Evolutionary conservation across 176 grass and related monocot species (phyloP), one percentile per base, ranked within the genome.

Genomic region (Aegilops tauschii): DNA sequence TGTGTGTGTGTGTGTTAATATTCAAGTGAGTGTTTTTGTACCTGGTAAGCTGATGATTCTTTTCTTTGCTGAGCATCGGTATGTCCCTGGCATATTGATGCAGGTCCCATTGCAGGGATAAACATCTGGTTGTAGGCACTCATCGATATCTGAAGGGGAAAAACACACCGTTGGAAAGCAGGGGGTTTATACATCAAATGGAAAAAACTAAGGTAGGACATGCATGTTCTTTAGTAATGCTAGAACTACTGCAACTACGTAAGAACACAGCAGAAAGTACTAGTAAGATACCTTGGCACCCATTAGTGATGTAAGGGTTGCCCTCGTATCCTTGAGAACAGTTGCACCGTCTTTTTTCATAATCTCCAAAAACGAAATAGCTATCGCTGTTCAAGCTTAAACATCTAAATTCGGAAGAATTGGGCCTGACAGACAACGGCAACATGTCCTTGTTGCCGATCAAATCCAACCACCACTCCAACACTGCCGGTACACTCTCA

Each of bases 81-180:
- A 81, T 47, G 88, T 76, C 35, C 88, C 88, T 2, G 35, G 83
- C 27, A 68, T 1, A 89, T 89, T 89, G 82, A 69, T 36, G 61
- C 83, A 89, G 35, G 77, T 81, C 68, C 77, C 88, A 68, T 69
- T 69, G 5, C 88, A 89, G 10, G 77, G 88, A 32, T 89, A 85
- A 68, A 81, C 5, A 68, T 89, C 83, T 61, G 83, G 83, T 31
- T 3, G 17, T 8, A 21, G 31, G 67, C 67, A 69, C 67, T 69
- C 67, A 11, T 69, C 3, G 1, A 35, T 35, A 35, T 69, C 65
- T 69, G 65, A 69, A 69, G 34, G 8, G 29, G 65, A 30, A 34
- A 69, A 69, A 18, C 17, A 35, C 12, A 66, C 12, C 16, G 47
- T 32, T 66, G 64, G 30, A 32, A 16, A 31, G 28, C 64, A 65